phyloP scores from a whole-genome alignment of 805 yeast species.

The Schizosaccharomyces octosporus region DNA sequence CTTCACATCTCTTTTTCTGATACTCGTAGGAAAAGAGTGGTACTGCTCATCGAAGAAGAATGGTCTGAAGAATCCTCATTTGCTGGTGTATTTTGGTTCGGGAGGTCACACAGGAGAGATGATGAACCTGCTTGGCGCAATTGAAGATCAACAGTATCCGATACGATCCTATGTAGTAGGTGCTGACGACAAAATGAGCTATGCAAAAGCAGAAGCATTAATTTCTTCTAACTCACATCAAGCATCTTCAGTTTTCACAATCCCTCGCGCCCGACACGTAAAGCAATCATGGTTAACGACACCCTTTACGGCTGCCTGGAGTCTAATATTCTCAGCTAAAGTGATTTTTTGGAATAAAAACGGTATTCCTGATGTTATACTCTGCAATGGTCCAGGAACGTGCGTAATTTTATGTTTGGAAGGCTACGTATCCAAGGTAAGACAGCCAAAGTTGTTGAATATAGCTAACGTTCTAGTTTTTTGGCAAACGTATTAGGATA shows the following conservation, averaged over 20 bases:
- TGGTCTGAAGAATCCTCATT: background rate
- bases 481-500: constrained; percentile 23
- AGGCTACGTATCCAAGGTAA: constrained; percentile 24
- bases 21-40: background rate
- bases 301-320: constrained; percentile 19
- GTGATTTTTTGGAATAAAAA: constrained; percentile 9
- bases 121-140: background rate
- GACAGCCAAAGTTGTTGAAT: background rate
- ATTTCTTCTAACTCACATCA: background rate
- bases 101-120: constrained; percentile 2
- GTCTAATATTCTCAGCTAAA: constrained; percentile 14
- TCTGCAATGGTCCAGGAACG: constrained; percentile 67
- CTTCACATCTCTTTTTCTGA: background rate
- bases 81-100: background rate
- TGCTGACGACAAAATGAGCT: background rate
- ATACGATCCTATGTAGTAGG: constrained; percentile 1
- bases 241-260: background rate
- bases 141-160: background rate
- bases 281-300: constrained; percentile 30
- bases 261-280: constrained; percentile 37
- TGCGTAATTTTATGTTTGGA: constrained; percentile 42
- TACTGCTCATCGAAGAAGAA: background rate
- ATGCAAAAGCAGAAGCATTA: background rate
- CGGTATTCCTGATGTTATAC: constrained; percentile 19
- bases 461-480: background rate